Evolutionary conservation across 495 filamentous ascomycete genomes (phyloP), one percentile per base, ranked within the genome.

Genomic region (Neurospora sp.): DNA sequence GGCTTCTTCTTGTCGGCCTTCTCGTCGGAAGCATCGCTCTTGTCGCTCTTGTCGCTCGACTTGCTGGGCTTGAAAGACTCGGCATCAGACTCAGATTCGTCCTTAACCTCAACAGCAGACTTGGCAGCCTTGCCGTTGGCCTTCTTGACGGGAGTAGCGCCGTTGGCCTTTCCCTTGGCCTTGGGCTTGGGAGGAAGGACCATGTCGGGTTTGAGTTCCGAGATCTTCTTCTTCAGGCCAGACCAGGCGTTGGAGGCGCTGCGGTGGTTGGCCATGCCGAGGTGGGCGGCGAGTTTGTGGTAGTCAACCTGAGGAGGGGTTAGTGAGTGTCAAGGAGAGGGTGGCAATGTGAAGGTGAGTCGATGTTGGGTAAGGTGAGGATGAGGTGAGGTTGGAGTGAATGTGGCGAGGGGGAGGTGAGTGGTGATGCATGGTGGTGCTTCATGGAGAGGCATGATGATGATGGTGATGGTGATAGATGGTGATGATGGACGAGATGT

Each of bases 221-320:
- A 40, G 4, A 75, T 73, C 71, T 75, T 75, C 35, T 75, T 75
- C 3, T 72, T 73, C 0, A 75, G 35, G 0, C 2, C 27, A 1
- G 71, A 49, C 74, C 74, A 75, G 39, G 74, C 71, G 74, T 75
- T 75, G 31, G 71, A 73, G 37, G 74, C 74, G 6, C 39, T 49
- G 41, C 74, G 74, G 5, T n/a, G 49, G 71, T 75, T 75, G 54
- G 49, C 27, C 74, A 75, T 75, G 41, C 74, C 74, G n/a, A 75
- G 74, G 10, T 69, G 37, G 12, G 2, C 4, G 14, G 54, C 54
- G 1, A 66, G 54, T 4, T 66, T 66, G 39, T 9, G 23, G 46
- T 46, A 72, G 35, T 72, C 71, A 1, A 72, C 71, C 71, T 72
- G 27, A 12, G 71, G n/a, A 71, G 10, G 27, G 23, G 9, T 71